Evolutionary conservation across 2,329 filamentous ascomycete species (phyloP).

Genomic region (Trichophyton mentagrophytes): DNA sequence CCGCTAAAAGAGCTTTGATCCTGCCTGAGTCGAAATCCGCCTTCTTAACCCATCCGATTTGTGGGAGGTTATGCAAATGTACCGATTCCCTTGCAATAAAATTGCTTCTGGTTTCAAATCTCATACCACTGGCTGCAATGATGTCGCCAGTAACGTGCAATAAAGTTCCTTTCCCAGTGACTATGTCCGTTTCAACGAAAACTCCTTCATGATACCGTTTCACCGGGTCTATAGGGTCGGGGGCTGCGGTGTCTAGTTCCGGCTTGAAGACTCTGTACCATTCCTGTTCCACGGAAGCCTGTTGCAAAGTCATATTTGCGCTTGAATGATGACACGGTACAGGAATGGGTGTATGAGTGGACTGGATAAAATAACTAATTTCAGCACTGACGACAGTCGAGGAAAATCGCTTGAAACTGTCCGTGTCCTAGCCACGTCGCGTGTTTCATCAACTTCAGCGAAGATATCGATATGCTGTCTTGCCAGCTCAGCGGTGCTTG

Average conservation of each 20-base stretch:
- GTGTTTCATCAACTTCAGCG: too few species aligned
- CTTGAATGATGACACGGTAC: too few species aligned
- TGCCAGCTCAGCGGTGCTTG: too few species aligned
- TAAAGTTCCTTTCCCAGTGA: conserved; percentile 4
- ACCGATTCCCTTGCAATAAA: neutral
- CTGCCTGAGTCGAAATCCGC: conserved; percentile 10
- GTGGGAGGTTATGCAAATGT: conserved; percentile 7
- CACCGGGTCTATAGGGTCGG: conserved; percentile 11
- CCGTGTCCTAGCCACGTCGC: too few species aligned
- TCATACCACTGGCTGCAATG: conserved; percentile 9
- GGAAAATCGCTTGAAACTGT: too few species aligned
- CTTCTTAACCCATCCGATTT: conserved; percentile 11
- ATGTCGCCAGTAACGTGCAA: conserved; percentile 14
- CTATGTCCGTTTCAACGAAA: conserved; percentile 8
- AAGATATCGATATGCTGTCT: too few species aligned
- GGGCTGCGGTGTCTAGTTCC: conserved; percentile 9
- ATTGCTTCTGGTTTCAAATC: conserved; percentile 7
- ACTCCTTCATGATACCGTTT: conserved; percentile 12
- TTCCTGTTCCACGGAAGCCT: neutral
- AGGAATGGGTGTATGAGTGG: too few species aligned
- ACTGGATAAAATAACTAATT: too few species aligned
- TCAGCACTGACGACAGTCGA: too few species aligned
- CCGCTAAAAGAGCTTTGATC: conserved; percentile 9
- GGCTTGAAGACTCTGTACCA: conserved; percentile 11
- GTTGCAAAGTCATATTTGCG: too few species aligned